These are phyloP conservation scores for Argentina anserina DNA, from an alignment of 306 rosid genomes.

Conservation along the genomic window DNA sequence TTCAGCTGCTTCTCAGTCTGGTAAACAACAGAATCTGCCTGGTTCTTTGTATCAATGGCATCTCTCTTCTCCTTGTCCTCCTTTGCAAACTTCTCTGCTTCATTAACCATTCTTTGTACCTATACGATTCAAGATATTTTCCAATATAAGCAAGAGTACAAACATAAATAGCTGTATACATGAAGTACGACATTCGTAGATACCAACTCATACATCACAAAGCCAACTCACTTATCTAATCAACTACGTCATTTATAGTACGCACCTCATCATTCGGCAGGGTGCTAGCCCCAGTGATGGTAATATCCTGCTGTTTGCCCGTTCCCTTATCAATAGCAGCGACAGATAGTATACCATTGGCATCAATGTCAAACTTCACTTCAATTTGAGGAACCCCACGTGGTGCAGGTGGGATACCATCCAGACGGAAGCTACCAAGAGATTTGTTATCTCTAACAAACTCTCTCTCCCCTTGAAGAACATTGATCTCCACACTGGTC, in stretches of 20 bases:
- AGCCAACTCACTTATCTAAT: constrained; percentile 9
- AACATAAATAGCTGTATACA: neutral
- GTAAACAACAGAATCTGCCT: constrained; percentile 72
- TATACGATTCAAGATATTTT: constrained; percentile 25
- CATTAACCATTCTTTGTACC: constrained; percentile 82
- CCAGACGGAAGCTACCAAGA: constrained; percentile 92
- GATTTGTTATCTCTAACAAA: constrained; percentile 95
- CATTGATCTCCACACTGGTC: constrained; percentile 77
- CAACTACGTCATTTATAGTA: neutral
- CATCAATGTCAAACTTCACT: constrained; percentile 94
- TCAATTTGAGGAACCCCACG: constrained; percentile 98
- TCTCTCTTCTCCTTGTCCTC: constrained; percentile 97
- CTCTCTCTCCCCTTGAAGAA: constrained; percentile 90
- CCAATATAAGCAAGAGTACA: constrained; percentile 19
- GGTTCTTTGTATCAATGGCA: constrained; percentile 81
- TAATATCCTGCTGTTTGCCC: constrained; percentile 90
- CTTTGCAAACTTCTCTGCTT: constrained; percentile 74
- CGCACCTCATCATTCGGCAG: constrained; percentile 87
- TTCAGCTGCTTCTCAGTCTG: constrained; percentile 78
- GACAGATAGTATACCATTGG: constrained; percentile 87
- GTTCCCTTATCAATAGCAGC: constrained; percentile 92
- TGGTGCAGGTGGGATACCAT: constrained; percentile 94
- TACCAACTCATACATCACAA: neutral
- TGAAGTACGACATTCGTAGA: neutral
- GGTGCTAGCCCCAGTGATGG: constrained; percentile 97